Evolutionary conservation across 805 yeast species (phyloP), one percentile per base, ranked within the genome.

Genomic region (Yarrowia sp.): DNA sequence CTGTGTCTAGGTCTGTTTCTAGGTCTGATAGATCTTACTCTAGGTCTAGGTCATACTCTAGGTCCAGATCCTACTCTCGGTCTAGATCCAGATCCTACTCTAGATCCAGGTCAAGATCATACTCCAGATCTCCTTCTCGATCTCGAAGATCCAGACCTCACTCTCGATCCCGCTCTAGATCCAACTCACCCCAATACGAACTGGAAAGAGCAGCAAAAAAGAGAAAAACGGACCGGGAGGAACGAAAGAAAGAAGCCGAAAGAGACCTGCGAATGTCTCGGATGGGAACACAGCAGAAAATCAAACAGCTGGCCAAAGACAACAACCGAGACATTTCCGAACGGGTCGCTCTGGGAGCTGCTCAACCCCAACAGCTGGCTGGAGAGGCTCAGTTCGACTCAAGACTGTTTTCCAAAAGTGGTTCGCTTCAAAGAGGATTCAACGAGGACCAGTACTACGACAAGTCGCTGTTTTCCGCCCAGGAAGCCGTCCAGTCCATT

Each of bases 321-420:
- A 75, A 80, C 30, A 81, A 81, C 28, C 73, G 88, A 54, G 87
- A 84, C 58, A 73, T 86, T 11, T 82, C 87, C 10, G 87, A 83
- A 52, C 78, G 82, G 66, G 84, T 85, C 1, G 82, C 83, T 2
- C 66, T 84, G 28, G 86, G 86, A 0, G 75, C 82, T 12, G 79
- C 81, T 0, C 76, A 76, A 65, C 78, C 81, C 0, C 70, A 79
- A 10, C 71, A 71, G 16, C 64, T 66, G 16, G 48, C 69, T 46
- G 72, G 71, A 9, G 86, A 82, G 49, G 75, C 79, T 2, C 79
- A 79, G 61, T 84, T 83, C 68, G 93, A 88, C 70, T 79, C 89
- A 0, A 78, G 89, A 32, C 72, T 88, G 35, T 86, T 80, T 67
- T 66, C 67, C n/a, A 63, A 66, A n/a, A 54, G 66, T 14, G 54